Evolutionary conservation across 2,329 filamentous ascomycete genomes (phyloP).

Genomic region (Ascochyta clinopodiicola): DNA sequence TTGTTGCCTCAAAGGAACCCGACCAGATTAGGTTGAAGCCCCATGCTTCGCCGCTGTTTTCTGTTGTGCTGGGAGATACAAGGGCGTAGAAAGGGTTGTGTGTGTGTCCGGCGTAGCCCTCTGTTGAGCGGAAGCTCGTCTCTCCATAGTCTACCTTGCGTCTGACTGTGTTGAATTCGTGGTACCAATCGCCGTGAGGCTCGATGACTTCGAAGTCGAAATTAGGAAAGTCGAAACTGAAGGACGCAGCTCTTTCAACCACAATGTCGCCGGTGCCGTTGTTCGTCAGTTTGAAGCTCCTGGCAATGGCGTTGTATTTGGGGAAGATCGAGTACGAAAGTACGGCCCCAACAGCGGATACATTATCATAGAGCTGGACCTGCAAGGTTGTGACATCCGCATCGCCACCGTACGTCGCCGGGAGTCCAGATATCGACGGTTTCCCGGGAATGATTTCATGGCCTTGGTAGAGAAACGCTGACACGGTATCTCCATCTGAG

Average conservation of each 20-base stretch:
- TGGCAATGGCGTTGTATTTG: slow-evolving; percentile 64
- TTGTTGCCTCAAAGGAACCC: slow-evolving; percentile 66
- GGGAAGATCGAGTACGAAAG: slow-evolving; percentile 70
- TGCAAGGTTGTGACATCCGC: slow-evolving; percentile 65
- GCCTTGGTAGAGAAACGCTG: slow-evolving; percentile 64
- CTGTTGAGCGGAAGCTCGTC: slow-evolving; percentile 65
- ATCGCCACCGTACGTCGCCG: slow-evolving; percentile 64
- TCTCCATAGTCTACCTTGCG: slow-evolving; percentile 64
- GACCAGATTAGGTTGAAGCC: slow-evolving; percentile 71
- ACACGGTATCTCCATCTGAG: slow-evolving; percentile 64
- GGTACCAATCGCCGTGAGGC: slow-evolving; percentile 67
- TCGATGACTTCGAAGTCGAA: slow-evolving; percentile 68
- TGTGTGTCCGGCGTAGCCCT: slow-evolving; percentile 68
- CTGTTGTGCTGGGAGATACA: slow-evolving; percentile 63
- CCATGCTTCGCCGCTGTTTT: slow-evolving; percentile 67
- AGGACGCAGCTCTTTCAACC: slow-evolving; percentile 64
- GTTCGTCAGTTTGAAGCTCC: slow-evolving; percentile 68
- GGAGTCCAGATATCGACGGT: slow-evolving; percentile 62
- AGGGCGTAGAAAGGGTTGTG: slow-evolving; percentile 71
- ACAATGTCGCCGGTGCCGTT: slow-evolving; percentile 60
- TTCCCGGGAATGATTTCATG: slow-evolving; percentile 65
- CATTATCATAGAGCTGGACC: slow-evolving; percentile 65
- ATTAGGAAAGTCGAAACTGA: slow-evolving; percentile 67
- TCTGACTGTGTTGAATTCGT: slow-evolving; percentile 63
- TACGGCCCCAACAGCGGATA: slow-evolving; percentile 64